Base-by-base conservation (phyloP, 352 stramenopile species). In the Phytophthora foliorum region DNA sequence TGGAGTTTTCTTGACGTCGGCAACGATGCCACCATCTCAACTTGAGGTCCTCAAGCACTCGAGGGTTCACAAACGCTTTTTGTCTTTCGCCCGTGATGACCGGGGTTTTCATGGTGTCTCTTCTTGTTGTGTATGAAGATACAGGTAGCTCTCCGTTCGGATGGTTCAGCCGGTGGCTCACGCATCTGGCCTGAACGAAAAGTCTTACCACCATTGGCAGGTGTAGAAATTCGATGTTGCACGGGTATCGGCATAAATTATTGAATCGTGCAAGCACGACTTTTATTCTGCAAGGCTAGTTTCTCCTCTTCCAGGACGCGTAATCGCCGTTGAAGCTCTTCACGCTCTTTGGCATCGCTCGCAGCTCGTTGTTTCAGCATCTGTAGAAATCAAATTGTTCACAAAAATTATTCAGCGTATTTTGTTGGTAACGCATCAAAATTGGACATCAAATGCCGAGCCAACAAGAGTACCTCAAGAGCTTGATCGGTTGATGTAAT, bases 221-320 rank as follows among this genome's bases (percentile, higher is more conserved):
- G n/a, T n/a, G n/a, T n/a, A n/a, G n/a, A n/a, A n/a, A n/a, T n/a
- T n/a, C n/a, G n/a, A n/a, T n/a, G n/a, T n/a, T n/a, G n/a, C n/a
- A n/a, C n/a, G n/a, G n/a, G n/a, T n/a, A n/a, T n/a, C n/a, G n/a
- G n/a, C n/a, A n/a, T n/a, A n/a, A n/a, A 34, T 77, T 69, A 90
- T 72, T 90, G 82, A 36, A 89, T 32, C 17, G 50, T 58, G 55
- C 82, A 90, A 2, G 72, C 74, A 64, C 80, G 80, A 62, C 80
- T 89, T 69, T 89, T 90, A 46, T 67, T 72, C 24, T 87, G 72
- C 42, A 89, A 69, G 41, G 77, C 80, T 24, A 86, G 56, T 51
- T 89, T 91, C 53, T 89, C 80, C 39, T 88, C 82, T 48, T 89
- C 80, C 1, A 91, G 71, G 11, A 70, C 63, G 14, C 72, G 74